These are phyloP conservation scores for Citrus cavaleriei DNA, from an alignment of 345 rosid species.

Conservation along the genomic window DNA sequence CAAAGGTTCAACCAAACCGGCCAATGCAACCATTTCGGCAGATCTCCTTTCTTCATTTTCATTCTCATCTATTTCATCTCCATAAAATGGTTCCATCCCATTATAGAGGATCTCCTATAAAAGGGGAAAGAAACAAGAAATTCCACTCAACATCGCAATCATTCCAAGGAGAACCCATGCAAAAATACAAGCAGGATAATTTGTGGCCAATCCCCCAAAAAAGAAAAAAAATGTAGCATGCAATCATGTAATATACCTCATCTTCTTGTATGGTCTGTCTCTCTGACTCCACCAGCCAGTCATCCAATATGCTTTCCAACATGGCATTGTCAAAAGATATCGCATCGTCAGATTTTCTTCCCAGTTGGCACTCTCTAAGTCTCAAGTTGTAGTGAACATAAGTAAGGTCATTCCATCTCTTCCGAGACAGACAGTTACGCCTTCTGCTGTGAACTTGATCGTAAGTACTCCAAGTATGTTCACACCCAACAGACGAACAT, in stretches of 20 bases:
- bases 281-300: conserved; percentile 59
- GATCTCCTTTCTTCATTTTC: conserved; percentile 37
- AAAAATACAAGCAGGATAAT: neutral
- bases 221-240: neutral
- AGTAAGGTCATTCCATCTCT: conserved; percentile 54
- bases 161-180: conserved; percentile 1
- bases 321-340: conserved; percentile 44
- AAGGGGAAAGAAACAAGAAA: conserved; percentile 12
- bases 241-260: conserved; percentile 45
- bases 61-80: conserved; percentile 47
- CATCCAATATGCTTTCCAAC: conserved; percentile 51
- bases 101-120: conserved; percentile 47
- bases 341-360: conserved; percentile 36
- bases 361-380: conserved; percentile 50
- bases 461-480: conserved; percentile 66
- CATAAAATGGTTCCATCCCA: conserved; percentile 41
- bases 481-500: conserved; percentile 72
- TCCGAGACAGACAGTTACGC: conserved; percentile 48
- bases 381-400: conserved; percentile 79
- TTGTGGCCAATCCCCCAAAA: neutral
- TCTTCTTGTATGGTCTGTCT: conserved; percentile 42
- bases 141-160: conserved; percentile 1
- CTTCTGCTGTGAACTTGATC: conserved; percentile 57
- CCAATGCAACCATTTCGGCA: conserved; percentile 34
- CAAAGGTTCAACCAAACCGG: conserved; percentile 36